A percentile compares a stretch with the other conserved stretches of the same genome.
These are phyloP conservation scores for Fonsecaea monophora DNA, from an alignment of 2,329 filamentous ascomycete species.

Conservation along the genomic window DNA sequence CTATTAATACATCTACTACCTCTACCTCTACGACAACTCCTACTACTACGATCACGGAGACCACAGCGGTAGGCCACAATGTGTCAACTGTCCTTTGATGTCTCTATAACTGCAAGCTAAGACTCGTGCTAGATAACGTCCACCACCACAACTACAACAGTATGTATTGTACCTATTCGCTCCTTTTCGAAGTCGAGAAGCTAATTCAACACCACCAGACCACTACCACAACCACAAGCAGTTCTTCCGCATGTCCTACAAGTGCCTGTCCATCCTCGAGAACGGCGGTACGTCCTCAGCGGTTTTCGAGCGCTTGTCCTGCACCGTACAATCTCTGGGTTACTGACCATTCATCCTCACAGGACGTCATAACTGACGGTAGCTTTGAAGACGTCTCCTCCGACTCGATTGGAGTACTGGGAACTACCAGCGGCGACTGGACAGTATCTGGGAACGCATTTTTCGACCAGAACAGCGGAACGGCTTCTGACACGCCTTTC, in stretches of 20 bases:
- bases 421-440: constrained; percentile 9
- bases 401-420: background rate
- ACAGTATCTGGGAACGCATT: background rate
- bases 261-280: constrained; percentile 3
- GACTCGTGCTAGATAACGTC: background rate
- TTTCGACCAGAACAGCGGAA: constrained; percentile 6
- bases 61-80: background rate
- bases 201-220: background rate
- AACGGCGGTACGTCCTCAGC: background rate
- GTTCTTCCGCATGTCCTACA: background rate
- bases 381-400: constrained; percentile 5
- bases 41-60: background rate
- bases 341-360: background rate
- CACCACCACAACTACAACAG: background rate
- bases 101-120: background rate
- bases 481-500: background rate
- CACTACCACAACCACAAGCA: background rate
- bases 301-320: background rate
- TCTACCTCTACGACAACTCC: background rate
- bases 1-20: background rate
- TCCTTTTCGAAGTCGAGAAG: background rate
- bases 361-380: constrained; percentile 12
- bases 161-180: background rate
- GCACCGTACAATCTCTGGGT: background rate
- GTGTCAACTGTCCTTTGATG: background rate